Base-by-base conservation (phyloP, 2,329 filamentous ascomycete species). In the Claviceps cyperi region DNA sequence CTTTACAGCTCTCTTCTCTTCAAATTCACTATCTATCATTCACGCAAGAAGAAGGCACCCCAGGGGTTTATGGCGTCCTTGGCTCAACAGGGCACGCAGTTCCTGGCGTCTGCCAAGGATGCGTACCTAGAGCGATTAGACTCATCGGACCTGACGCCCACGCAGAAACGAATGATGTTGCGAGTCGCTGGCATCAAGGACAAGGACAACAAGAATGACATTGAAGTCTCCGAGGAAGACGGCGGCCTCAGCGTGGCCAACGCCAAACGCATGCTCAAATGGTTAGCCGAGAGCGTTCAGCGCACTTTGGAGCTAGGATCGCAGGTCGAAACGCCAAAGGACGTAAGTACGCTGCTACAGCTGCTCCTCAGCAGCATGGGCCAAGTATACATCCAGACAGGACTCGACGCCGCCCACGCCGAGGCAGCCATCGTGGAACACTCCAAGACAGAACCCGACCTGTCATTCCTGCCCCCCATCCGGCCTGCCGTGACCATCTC, bases 241-340 rank as follows among this genome's bases (percentile, higher is more conserved):
- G 92, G 92, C 36, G 75, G 81, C 51, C 71, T 97, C 24, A 91
- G 83, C 57, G 73, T 94, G 4, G 74, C 80, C n/a, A 89, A 86
- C 63, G 87, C 90, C n/a, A 97, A 97, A 69, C 80, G 92, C 51
- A 98, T 98, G 90, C 77, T 98, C 53, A 94, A 87, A 63, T 98
- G 92, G 92, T 72, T 98, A 40, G 92, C 92, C 2, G 92, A 98
- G 70, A 89, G 87, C 54, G 91, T 98, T 22, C 86, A 92, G 39
- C 77, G 92, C 55, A 88, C 89, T 0, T 74, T 98, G 9, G 92
- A 98, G 65, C 74, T 98, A n/a, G 89, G 86, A 22, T 84, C 86
- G 22, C 82, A 83, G 48, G 84, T 77, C 51, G 92, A 98, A 58
- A 96, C 89, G 4, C 88, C 92, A 15, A 97, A 94, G 65, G 92